A percentile compares a stretch with the other conserved stretches of the same genome.
These are phyloP conservation scores for Aschersonia sp. DNA, from an alignment of 2,329 filamentous ascomycete species.

Conservation along the genomic window DNA sequence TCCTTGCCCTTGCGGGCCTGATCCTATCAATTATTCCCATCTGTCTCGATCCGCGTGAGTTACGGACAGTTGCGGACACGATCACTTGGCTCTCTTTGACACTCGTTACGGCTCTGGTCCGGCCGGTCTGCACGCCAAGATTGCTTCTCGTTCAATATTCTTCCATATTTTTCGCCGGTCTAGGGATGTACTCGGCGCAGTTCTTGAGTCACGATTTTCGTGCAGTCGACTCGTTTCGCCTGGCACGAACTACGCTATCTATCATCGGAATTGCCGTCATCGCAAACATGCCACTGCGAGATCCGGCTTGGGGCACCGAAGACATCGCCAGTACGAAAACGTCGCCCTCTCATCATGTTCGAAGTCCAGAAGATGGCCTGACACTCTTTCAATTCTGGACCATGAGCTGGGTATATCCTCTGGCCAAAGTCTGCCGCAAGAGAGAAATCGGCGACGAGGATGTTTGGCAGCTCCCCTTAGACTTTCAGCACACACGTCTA, in stretches of 20 bases:
- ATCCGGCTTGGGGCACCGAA: conserved; percentile 17
- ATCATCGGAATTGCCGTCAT: conserved; percentile 16
- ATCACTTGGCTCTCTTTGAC: conserved; percentile 23
- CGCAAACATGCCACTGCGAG: conserved; percentile 20
- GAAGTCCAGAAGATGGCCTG: conserved; percentile 64
- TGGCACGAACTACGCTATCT: conserved; percentile 10
- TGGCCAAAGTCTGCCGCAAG: conserved; percentile 50
- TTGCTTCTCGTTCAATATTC: conserved; percentile 23
- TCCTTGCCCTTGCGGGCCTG: conserved; percentile 19
- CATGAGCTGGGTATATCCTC: conserved; percentile 66
- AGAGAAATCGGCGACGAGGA: conserved; percentile 62
- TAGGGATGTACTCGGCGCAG: conserved; percentile 15
- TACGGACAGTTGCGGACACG: conserved; percentile 16
- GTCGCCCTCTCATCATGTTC: conserved; percentile 25
- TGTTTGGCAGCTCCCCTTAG: conserved; percentile 65
- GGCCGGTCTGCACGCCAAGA: conserved; percentile 26
- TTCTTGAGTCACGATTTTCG: conserved; percentile 12
- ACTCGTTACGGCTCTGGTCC: conserved; percentile 21
- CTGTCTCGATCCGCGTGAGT: conserved; percentile 13
- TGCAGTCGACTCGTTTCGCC: conserved; percentile 9
- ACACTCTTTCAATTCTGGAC: conserved; percentile 73
- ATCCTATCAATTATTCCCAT: conserved; percentile 16
- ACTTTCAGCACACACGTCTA: conserved; percentile 67
- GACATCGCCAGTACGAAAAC: conserved; percentile 15
- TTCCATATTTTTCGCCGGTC: conserved; percentile 15